A percentile compares a stretch with the other conserved stretches of the same genome.
These are phyloP conservation scores for Starmerella bombicola DNA, from an alignment of 805 yeast species.

Conservation along the genomic window DNA sequence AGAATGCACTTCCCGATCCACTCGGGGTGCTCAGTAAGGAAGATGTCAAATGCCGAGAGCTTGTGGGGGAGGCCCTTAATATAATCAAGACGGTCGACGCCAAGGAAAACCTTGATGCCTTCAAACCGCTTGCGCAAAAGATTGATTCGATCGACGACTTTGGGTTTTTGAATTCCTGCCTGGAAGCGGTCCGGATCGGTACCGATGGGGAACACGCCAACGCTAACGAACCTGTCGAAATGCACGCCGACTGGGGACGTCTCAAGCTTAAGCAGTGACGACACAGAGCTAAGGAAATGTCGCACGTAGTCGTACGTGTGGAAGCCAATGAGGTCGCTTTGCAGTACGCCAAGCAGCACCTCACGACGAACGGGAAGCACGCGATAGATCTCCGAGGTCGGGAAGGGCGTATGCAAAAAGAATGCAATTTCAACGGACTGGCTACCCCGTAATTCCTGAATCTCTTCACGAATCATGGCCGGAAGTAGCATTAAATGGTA, in stretches of 20 bases:
- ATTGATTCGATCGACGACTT: slow-evolving; percentile 53
- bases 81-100: slow-evolving; percentile 92
- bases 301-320: slow-evolving; percentile 98
- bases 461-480: slow-evolving; percentile 59
- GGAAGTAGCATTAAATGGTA: slow-evolving; percentile 94
- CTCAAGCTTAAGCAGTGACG: slow-evolving; percentile 65
- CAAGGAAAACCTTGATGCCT: slow-evolving; percentile 78
- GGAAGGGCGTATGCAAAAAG: slow-evolving; percentile 95
- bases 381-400: slow-evolving; percentile 90
- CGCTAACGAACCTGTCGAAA: slow-evolving; percentile 63
- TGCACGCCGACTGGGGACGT: slow-evolving; percentile 87
- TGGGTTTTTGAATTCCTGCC: slow-evolving; percentile 53
- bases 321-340: slow-evolving; percentile 92
- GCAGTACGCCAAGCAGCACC: slow-evolving; percentile 77
- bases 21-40: slow-evolving; percentile 84
- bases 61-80: slow-evolving; percentile 98
- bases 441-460: slow-evolving; percentile 30
- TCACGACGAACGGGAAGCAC: slow-evolving; percentile 92
- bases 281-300: slow-evolving; percentile 83
- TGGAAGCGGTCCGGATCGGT: slow-evolving; percentile 87
- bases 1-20: slow-evolving; percentile 96
- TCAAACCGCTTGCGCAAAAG: slow-evolving; percentile 54
- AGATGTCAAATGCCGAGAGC: slow-evolving; percentile 89
- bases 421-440: slow-evolving; percentile 70
- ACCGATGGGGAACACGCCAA: slow-evolving; percentile 98